These are phyloP conservation scores for Collariella sp. DNA, from an alignment of 495 filamentous ascomycete genomes.

Conservation along the genomic window DNA sequence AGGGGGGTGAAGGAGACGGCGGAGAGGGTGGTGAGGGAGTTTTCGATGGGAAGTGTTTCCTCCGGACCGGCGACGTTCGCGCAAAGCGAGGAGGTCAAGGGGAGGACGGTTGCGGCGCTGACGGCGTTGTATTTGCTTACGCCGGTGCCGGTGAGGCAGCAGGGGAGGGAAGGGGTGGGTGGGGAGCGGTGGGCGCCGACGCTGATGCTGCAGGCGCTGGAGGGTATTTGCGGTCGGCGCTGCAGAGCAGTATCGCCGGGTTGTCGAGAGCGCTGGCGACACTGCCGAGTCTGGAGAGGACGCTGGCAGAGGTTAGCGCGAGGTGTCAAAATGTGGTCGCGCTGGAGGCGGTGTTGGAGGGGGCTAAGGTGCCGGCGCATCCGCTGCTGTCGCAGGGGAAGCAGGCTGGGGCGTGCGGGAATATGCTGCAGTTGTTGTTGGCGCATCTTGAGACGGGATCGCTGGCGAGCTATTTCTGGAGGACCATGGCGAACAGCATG, in stretches of 20 bases:
- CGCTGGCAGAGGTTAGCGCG: slow-evolving; percentile 70
- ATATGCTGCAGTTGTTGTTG: slow-evolving; percentile 66
- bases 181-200: slow-evolving; percentile 52
- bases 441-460: slow-evolving; percentile 77
- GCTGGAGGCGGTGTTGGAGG: slow-evolving; percentile 67
- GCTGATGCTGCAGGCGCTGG: slow-evolving; percentile 65
- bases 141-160: slow-evolving; percentile 38
- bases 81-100: slow-evolving; percentile 69
- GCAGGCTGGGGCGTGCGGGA: slow-evolving; percentile 28
- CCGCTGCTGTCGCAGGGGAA: slow-evolving; percentile 44
- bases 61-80: slow-evolving; percentile 54
- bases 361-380: slow-evolving; percentile 55
- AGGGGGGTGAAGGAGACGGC: slow-evolving; percentile 58
- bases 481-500: slow-evolving; percentile 70
- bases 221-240: slow-evolving; percentile 65
- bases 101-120: slow-evolving; percentile 63
- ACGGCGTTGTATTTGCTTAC: slow-evolving; percentile 77
- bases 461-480: slow-evolving; percentile 85
- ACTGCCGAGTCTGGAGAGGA: slow-evolving; percentile 72
- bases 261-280: slow-evolving; percentile 66
- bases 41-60: slow-evolving; percentile 69
- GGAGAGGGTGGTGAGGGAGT: slow-evolving; percentile 74
- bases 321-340: slow-evolving; percentile 87
- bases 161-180: slow-evolving; percentile 32
- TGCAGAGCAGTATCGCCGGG: slow-evolving; percentile 64